Evolutionary conservation across 495 filamentous ascomycete genomes (phyloP).

Genomic region (Chaetomidium leptoderma): DNA sequence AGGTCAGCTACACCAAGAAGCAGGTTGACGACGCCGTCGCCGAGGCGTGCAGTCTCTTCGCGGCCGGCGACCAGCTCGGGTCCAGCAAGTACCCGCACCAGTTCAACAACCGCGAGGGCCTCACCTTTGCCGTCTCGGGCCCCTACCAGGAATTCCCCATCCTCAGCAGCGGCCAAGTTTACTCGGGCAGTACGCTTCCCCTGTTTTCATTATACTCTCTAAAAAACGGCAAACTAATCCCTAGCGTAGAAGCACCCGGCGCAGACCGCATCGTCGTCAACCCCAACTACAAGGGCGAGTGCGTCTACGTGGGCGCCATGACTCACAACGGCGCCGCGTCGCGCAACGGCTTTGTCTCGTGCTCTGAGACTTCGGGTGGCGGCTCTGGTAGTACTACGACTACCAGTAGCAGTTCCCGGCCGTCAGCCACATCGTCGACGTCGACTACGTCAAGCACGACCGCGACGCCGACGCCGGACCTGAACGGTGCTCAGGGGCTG

Average conservation of each 20-base stretch:
- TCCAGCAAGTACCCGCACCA: slow-evolving; percentile 28
- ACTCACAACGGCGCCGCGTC: slow-evolving; percentile 27
- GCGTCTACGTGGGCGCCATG: slow-evolving; percentile 28
- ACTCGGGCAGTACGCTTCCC: slow-evolving; percentile 6
- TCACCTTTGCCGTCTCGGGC: slow-evolving; percentile 19
- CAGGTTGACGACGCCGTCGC: slow-evolving; percentile 24
- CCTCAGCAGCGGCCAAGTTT: slow-evolving; percentile 8
- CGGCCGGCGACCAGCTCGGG: slow-evolving; percentile 19
- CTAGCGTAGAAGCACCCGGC: slow-evolving; percentile 18
- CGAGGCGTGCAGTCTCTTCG: slow-evolving; percentile 25
- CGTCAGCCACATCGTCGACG: background rate
- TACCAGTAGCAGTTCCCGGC: background rate
- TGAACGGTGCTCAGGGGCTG: background rate
- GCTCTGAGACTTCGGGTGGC: background rate
- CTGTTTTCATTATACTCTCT: no score
- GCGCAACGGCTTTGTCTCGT: slow-evolving; percentile 20
- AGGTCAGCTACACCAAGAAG: slow-evolving; percentile 15
- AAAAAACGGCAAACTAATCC: background rate
- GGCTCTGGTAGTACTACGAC: background rate
- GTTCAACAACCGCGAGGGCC: slow-evolving; percentile 29
- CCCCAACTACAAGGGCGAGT: slow-evolving; percentile 8
- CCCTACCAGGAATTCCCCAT: slow-evolving; percentile 33
- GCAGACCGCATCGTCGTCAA: slow-evolving; percentile 28
- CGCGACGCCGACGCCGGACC: background rate
- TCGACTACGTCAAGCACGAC: background rate